Evolutionary conservation across 2,329 filamentous ascomycete genomes (phyloP), one percentile per base, ranked within the genome.

Genomic region (Phialocephala subalpina): DNA sequence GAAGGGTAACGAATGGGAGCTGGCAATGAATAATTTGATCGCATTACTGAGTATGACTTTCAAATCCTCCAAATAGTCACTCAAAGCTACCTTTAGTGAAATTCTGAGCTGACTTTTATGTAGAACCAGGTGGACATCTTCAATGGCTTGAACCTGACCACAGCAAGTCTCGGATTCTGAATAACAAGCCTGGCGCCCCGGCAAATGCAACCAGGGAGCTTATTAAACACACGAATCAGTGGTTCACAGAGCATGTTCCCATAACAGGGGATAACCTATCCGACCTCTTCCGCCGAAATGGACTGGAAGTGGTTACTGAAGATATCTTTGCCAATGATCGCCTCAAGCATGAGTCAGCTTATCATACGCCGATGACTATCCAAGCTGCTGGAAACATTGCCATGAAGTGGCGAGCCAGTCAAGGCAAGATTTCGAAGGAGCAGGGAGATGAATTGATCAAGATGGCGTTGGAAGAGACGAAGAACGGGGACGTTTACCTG

Each of bases 121-220:
- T 22, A 58, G 55, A 58, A 27, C 55, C 55, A 38, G 35, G 25
- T 20, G 55, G 55, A 20, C 36, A 58, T 25, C n/a, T 58, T 8
- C 55, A 58, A 58, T 58, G 55, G 55, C 16, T 58, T 2, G 55
- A 58, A 22, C 33, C 55, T 16, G 55, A 58, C 33, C 18, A 58
- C 55, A 38, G 29, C n/a, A 58, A n/a, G n/a, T 58, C 55, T 9
- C 55, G 38, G 36, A 58, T 58, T 40, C 33, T 58, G 4, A n/a
- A 38, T 29, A 38, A 58, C n/a, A 58, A 33, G 22, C 29, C 55
- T 38, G 29, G 55, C 14, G 29, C 29, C 16, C 33, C 29, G 3
- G 29, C 55, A 18, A 22, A 2, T 38, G 55, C 55, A 8, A 58
- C 29, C 38, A 38, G 18, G 20, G 55, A 40, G 7, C 33, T 58